A percentile compares a stretch with the other conserved stretches of the same genome.
These are phyloP conservation scores for Alternaria postmessia DNA, from an alignment of 2,329 filamentous ascomycete species.

Conservation along the genomic window DNA sequence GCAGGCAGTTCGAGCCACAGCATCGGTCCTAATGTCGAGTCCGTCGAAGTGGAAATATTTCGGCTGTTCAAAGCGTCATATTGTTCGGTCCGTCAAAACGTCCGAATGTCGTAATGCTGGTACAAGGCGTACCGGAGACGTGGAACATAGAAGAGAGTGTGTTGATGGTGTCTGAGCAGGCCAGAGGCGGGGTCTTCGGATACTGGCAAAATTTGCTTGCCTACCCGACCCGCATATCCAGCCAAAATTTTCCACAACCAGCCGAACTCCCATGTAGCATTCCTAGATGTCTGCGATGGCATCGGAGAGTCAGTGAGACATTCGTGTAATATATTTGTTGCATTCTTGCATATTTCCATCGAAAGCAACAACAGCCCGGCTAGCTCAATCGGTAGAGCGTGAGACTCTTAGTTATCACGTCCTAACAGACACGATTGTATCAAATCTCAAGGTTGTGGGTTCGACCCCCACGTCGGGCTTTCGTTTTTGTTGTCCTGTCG, in stretches of 20 bases:
- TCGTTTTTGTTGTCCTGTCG: neutral
- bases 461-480: conserved; percentile 23
- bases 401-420: conserved; percentile 47
- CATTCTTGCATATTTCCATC: neutral
- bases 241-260: neutral
- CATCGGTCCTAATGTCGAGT: neutral
- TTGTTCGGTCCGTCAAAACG: neutral
- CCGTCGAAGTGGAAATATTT: neutral
- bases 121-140: neutral
- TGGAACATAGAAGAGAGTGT: neutral
- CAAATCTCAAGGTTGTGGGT: conserved; percentile 27
- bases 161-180: neutral
- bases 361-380: conserved; percentile 19
- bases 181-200: neutral
- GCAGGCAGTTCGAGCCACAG: neutral
- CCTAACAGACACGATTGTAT: conserved; percentile 16
- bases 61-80: neutral
- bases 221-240: neutral
- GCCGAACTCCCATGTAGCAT: neutral
- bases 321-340: fast-evolving
- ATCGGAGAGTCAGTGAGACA: neutral
- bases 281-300: too few species aligned
- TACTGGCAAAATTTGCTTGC: neutral
- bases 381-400: conserved; percentile 53
- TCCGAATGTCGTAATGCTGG: neutral